Evolutionary conservation across 75 land plant species (phyloP), one percentile per base, ranked within the genome.

Genomic region (Cryptomeria japonica): DNA sequence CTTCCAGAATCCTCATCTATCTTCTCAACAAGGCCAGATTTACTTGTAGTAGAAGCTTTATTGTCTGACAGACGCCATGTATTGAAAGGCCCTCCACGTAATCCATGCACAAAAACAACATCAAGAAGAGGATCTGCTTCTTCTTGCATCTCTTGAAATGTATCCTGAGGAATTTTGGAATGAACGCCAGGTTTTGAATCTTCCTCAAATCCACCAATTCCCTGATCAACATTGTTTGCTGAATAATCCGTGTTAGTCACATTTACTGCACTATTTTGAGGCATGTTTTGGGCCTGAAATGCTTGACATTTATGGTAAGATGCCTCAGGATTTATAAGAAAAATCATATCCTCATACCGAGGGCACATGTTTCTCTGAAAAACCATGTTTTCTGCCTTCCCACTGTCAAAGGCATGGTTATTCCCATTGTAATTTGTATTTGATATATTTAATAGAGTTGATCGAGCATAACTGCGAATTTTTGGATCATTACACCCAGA

Each of bases 11-110:
- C 96, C 86, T 92, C 93, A 86, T 97, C 99, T 87, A 97, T 95
- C 79, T 92, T 97, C 92, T 96, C 99, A 12, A 98, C 97, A 84
- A 97, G 84, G n/a, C 96, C 94, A 89, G 96, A 92, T 82, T 94
- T 95, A 61, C 89, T 86, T 18, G 94, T 92, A 34, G 95, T 96
- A 46, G 99, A 96, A 72, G 95, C 91, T 80, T 97, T 97, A 87
- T 94, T 89, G 19, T 97, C 99, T 85, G 99, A 70, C 88, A 98
- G 89, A 46, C 99, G 96, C 99, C 99, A 98, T 36, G 99, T 93
- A 83, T 94, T 98, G 84, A 93, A 96, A 73, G 99, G 99, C 10
- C 99, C 99, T 85, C 99, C 99, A 90, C 96, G 94, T 42, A 98
- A 88, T 5, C 99, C 99, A 93, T 98, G 99, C 19, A 98, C 94